phyloP scores from a whole-genome alignment of 352 stramenopile genomes.

The Pythium dissotocum region DNA sequence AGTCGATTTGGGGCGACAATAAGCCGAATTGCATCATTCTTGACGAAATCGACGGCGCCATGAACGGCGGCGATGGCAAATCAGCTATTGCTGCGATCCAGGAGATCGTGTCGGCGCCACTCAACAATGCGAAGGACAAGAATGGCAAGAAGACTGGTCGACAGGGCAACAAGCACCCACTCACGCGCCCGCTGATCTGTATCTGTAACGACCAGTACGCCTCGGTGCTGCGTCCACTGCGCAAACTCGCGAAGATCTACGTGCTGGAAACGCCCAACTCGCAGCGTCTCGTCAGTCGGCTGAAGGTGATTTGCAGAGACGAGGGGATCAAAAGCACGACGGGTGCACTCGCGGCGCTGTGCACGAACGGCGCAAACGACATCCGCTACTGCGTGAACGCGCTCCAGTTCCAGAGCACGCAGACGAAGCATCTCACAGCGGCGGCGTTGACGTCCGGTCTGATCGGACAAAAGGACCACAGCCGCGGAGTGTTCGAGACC shows the following conservation, averaged over 20 bases:
- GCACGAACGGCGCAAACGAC: slow-evolving; percentile 80
- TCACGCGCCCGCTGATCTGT: slow-evolving; percentile 95
- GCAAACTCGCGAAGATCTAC: slow-evolving; percentile 93
- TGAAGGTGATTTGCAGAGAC: slow-evolving; percentile 91
- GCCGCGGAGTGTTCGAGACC: slow-evolving; percentile 60
- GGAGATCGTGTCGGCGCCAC: slow-evolving; percentile 89
- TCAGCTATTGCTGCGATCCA: slow-evolving; percentile 91
- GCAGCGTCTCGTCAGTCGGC: slow-evolving; percentile 87
- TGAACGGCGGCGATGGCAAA: slow-evolving; percentile 83
- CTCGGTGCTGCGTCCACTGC: slow-evolving; percentile 92
- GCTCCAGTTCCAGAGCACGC: slow-evolving; percentile 92
- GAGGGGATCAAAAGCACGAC: slow-evolving; percentile 86
- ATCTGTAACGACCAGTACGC: slow-evolving; percentile 99
- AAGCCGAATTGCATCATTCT: slow-evolving; percentile 98
- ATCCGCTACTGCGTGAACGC: slow-evolving; percentile 96
- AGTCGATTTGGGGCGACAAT: slow-evolving; percentile 84
- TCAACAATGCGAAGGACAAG: slow-evolving; percentile 47
- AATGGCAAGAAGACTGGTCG: slow-evolving; percentile 28
- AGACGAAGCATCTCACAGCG: slow-evolving; percentile 36
- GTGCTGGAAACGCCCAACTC: slow-evolving; percentile 86
- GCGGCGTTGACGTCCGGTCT: slow-evolving; percentile 32
- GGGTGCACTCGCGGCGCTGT: slow-evolving; percentile 62
- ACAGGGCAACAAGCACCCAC: slow-evolving; percentile 53
- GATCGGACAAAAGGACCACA: slow-evolving; percentile 63
- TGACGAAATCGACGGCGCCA: slow-evolving; percentile 98